Conservation (phyloP, 1,284 basidiomycete species). For the Peniophora sp. region DNA sequence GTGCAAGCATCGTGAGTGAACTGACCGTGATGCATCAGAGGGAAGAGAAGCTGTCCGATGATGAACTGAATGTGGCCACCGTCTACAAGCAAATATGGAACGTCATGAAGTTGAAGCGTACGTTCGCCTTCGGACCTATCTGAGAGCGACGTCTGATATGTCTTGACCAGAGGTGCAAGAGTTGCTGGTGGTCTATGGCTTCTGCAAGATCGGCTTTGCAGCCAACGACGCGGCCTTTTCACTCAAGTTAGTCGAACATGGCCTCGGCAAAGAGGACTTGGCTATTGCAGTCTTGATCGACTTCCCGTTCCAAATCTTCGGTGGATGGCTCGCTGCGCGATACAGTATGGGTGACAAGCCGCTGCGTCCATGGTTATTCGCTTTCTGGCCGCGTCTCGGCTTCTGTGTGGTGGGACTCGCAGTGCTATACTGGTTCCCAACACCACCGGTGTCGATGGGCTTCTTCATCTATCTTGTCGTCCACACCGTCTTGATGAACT, state of each 20-base stretch:
- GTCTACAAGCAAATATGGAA: conserved; percentile 95
- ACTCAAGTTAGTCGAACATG: conserved; percentile 96
- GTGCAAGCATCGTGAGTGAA: background rate
- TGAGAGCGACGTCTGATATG: too few relatives aligned
- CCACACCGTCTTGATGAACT: conserved; percentile 80
- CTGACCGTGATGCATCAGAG: conserved; percentile 36
- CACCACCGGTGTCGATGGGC: conserved; percentile 59
- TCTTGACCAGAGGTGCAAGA: conserved; percentile 82
- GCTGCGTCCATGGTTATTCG: conserved; percentile 82
- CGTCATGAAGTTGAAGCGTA: conserved; percentile 88
- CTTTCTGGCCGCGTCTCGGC: conserved; percentile 82
- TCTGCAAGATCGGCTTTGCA: conserved; percentile 94
- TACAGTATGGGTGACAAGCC: conserved; percentile 80
- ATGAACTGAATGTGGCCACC: conserved; percentile 85
- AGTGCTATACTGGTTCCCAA: conserved; percentile 84
- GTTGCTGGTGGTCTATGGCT: conserved; percentile 81
- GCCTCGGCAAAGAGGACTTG: conserved; percentile 90
- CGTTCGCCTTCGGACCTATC: conserved; percentile 19
- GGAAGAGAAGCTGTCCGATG: conserved; percentile 60
- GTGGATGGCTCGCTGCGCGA: conserved; percentile 92
- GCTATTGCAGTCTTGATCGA: conserved; percentile 94
- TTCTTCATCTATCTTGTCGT: conserved; percentile 81
- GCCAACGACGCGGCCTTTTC: conserved; percentile 91
- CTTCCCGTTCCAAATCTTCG: conserved; percentile 95
- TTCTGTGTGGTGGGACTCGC: conserved; percentile 72